phyloP scores from a whole-genome alignment of 169 alveolate species.

The Theileria sp. region DNA sequence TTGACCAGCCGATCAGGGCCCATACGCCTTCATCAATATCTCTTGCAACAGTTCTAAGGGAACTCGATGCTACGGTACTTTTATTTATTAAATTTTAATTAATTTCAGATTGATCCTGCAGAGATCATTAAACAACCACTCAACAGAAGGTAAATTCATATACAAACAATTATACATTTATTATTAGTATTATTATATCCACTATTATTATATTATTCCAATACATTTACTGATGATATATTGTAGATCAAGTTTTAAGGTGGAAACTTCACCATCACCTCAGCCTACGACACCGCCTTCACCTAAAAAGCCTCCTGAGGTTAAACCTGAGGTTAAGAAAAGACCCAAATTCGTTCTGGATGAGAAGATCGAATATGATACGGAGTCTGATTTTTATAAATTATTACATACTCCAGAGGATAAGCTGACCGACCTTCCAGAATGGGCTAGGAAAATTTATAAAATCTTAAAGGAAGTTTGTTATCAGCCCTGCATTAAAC shows the following conservation, averaged over 20 bases:
- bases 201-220: not conserved
- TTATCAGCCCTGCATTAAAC: conserved; percentile 22
- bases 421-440: conserved; percentile 22
- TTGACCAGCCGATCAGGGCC: conserved; percentile 23
- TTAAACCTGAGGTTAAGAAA: conserved; percentile 12
- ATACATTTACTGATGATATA: not conserved
- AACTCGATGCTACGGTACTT: conserved; percentile 27
- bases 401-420: conserved; percentile 37
- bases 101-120: conserved; percentile 10
- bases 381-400: conserved; percentile 18
- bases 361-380: conserved; percentile 56
- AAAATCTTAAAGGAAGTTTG: conserved; percentile 35
- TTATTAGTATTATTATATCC: not conserved
- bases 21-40: conserved; percentile 17
- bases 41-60: conserved; percentile 22
- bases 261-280: not conserved
- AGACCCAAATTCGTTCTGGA: not conserved
- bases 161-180: not conserved
- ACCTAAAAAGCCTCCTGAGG: not conserved
- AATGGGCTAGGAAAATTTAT: conserved; percentile 49
- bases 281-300: not conserved
- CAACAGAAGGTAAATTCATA: conserved; percentile 13
- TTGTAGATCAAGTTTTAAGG: conserved; percentile 2
- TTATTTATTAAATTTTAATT: not conserved
- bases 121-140: conserved; percentile 4